Percentiles rank a stretch among this genome's conserved stretches.
phyloP scores from a whole-genome alignment of 2,329 filamentous ascomycete species.

The Ciborinia camelliae region DNA sequence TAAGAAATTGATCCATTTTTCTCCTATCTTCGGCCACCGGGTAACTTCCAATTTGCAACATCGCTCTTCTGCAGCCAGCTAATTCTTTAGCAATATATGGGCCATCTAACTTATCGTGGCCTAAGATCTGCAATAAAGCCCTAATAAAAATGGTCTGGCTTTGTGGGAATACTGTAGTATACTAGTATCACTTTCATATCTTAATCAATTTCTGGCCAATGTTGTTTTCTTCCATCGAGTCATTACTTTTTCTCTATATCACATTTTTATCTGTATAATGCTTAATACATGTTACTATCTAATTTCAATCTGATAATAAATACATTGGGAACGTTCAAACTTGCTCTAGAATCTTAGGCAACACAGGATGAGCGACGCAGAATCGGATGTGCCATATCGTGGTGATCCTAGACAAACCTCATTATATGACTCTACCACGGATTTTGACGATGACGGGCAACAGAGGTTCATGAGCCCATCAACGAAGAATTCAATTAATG shows the following conservation, averaged over 20 bases:
- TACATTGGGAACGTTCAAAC: background rate
- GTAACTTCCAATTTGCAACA: too few species aligned
- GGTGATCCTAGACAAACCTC: constrained; percentile 24
- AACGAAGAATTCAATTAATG: constrained; percentile 13
- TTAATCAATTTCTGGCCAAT: background rate
- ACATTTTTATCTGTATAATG: background rate
- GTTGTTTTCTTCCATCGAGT: background rate
- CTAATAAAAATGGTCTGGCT: background rate
- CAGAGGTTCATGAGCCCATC: constrained; percentile 9
- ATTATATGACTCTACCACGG: constrained; percentile 14
- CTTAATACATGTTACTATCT: background rate
- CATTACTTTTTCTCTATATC: background rate
- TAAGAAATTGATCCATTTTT: background rate
- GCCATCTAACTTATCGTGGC: constrained; percentile 15
- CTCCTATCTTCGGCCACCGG: too few species aligned
- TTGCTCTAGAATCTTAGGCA: background rate
- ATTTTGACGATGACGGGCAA: constrained; percentile 18
- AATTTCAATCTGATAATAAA: background rate
- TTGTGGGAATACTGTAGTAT: background rate
- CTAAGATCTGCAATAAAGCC: constrained; percentile 8
- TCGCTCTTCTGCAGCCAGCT: constrained; percentile 8
- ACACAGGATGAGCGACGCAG: constrained; percentile 24
- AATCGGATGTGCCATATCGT: constrained; percentile 23
- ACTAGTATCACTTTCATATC: background rate
- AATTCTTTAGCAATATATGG: background rate